Conservation (phyloP, 2,329 filamentous ascomycete species). For the Paecilomyces niveus region DNA sequence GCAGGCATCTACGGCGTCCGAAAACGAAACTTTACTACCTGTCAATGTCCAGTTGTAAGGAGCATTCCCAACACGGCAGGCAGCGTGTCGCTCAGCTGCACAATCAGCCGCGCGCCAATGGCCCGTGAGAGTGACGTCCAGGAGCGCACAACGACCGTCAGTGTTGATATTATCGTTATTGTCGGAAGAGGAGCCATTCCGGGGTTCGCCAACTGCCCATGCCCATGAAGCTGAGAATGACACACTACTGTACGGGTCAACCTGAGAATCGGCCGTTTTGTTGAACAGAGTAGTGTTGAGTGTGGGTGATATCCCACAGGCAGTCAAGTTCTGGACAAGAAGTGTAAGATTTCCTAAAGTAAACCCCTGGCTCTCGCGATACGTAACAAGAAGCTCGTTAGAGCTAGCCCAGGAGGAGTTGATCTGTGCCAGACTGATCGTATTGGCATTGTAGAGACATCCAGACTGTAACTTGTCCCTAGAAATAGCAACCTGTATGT, state of each 20-base stretch:
- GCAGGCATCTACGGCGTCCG: conserved; percentile 42
- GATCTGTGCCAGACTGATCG: conserved; percentile 31
- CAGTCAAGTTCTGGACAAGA: conserved; percentile 35
- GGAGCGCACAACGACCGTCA: conserved; percentile 50
- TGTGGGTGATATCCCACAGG: conserved; percentile 55
- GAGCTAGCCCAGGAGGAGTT: conserved; percentile 50
- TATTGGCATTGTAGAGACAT: conserved; percentile 46
- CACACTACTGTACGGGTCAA: conserved; percentile 43
- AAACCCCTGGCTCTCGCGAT: conserved; percentile 15
- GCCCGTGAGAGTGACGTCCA: conserved; percentile 43
- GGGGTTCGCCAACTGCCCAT: conserved; percentile 52
- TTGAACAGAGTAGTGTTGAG: conserved; percentile 51
- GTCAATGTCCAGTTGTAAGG: conserved; percentile 55
- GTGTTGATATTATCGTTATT: conserved; percentile 19
- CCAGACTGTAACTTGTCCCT: conserved; percentile 41
- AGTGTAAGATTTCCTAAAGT: conserved; percentile 21
- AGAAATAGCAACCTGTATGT: conserved; percentile 24
- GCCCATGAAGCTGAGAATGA: conserved; percentile 51
- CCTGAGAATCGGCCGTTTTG: conserved; percentile 43
- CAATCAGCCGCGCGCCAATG: conserved; percentile 56
- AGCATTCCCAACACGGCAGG: conserved; percentile 48
- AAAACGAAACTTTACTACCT: conserved; percentile 34
- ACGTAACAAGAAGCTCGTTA: conserved; percentile 19
- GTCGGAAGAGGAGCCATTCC: conserved; percentile 33
- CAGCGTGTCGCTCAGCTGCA: conserved; percentile 41